These are phyloP conservation scores for Quercus parvula DNA, from an alignment of 306 rosid species.

Conservation along the genomic window DNA sequence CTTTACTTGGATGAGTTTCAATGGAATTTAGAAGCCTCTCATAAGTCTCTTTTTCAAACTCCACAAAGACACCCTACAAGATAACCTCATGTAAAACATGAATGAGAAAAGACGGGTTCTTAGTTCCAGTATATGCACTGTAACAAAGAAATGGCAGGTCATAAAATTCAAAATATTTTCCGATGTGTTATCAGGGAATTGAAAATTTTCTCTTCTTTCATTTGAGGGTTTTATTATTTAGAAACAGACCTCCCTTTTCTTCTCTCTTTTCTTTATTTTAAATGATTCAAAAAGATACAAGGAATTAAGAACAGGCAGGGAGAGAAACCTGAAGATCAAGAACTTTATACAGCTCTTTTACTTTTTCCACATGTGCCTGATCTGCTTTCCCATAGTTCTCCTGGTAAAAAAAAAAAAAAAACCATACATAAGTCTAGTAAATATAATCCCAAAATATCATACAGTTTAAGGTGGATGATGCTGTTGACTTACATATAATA, in stretches of 20 bases:
- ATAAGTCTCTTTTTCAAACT: conserved; percentile 70
- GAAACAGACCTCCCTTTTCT: not conserved
- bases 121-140: not conserved
- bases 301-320: not conserved
- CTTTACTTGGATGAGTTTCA: conserved; percentile 69
- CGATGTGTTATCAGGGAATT: not conserved
- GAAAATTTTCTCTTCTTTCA: not conserved
- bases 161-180: not conserved
- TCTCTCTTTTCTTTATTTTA: not conserved
- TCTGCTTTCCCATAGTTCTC: conserved; percentile 78
- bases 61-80: conserved; percentile 57
- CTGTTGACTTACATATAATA: conserved; percentile 53
- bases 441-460: conserved; percentile 2
- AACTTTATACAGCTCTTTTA: conserved; percentile 62
- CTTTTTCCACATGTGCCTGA: conserved; percentile 63
- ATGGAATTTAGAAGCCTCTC: conserved; percentile 56
- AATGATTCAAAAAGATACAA: not conserved
- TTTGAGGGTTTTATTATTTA: not conserved
- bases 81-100: conserved; percentile 2
- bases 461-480: not conserved
- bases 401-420: conserved; percentile 29
- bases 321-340: conserved; percentile 72
- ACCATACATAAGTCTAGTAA: conserved; percentile 1
- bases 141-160: not conserved
- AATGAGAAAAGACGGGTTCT: not conserved